These are phyloP conservation scores for Metschnikowia aberdeeniae DNA, from an alignment of 805 yeast genomes.

Conservation along the genomic window DNA sequence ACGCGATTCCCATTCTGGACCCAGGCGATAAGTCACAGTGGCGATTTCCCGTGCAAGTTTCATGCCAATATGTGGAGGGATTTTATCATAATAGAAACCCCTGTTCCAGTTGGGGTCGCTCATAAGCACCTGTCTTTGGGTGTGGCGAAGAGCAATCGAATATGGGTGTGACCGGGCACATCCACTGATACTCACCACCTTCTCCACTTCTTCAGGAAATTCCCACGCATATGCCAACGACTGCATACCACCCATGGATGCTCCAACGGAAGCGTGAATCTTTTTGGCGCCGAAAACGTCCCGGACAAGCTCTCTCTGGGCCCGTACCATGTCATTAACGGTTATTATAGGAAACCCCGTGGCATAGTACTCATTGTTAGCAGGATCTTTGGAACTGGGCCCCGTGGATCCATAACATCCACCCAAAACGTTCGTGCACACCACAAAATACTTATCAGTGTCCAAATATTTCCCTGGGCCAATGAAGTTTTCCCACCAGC, in stretches of 20 bases:
- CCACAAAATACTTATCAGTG: constrained; percentile 73
- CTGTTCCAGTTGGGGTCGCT: constrained; percentile 93
- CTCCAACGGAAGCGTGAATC: constrained; percentile 78
- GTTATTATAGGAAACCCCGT: constrained; percentile 85
- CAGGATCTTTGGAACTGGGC: constrained; percentile 77
- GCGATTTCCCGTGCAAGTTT: constrained; percentile 91
- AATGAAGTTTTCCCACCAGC: constrained; percentile 96
- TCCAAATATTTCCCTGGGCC: constrained; percentile 81
- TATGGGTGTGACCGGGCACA: constrained; percentile 94
- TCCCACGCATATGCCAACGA: constrained; percentile 82
- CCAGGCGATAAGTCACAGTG: constrained; percentile 89
- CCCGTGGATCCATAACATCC: constrained; percentile 97
- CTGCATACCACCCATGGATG: constrained; percentile 99
- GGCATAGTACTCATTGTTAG: constrained; percentile 63
- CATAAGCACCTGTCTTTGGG: constrained; percentile 91
- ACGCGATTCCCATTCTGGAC: constrained; percentile 95
- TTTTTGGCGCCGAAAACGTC: constrained; percentile 59
- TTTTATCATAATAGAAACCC: constrained; percentile 72
- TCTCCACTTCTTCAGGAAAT: constrained; percentile 70
- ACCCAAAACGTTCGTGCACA: constrained; percentile 89
- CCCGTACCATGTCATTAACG: constrained; percentile 86
- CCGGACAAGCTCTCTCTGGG: constrained; percentile 67
- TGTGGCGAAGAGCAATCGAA: constrained; percentile 88
- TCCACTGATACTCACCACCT: constrained; percentile 78
- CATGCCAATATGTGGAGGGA: constrained; percentile 95